Conservation (phyloP, 495 filamentous ascomycete genomes). For the Hypoxylon rickii region DNA sequence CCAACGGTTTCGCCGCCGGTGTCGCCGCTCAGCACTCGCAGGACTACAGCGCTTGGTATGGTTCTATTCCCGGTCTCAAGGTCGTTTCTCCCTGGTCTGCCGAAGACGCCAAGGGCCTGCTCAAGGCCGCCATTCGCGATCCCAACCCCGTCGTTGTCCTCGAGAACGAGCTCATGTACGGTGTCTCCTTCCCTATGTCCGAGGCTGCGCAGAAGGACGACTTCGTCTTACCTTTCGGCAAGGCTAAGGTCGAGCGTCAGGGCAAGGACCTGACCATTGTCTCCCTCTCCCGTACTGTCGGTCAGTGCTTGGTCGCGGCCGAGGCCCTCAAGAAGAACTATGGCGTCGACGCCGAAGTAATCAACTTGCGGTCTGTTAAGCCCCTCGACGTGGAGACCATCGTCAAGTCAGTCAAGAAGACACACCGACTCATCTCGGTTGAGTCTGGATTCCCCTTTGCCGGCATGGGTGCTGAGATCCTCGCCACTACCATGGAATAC, state of each 20-base stretch:
- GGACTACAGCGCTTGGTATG: constrained; percentile 98
- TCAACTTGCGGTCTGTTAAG: constrained; percentile 97
- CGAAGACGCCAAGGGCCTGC: constrained; percentile 95
- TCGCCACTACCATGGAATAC: constrained; percentile 95
- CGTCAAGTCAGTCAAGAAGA: constrained; percentile 97
- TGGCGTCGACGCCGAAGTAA: constrained; percentile 92
- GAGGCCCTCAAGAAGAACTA: constrained; percentile 92
- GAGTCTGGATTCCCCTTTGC: constrained; percentile 96
- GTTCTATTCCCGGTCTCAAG: constrained; percentile 95
- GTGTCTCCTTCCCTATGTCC: constrained; percentile 92
- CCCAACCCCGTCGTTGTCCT: constrained; percentile 94
- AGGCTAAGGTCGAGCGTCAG: constrained; percentile 96
- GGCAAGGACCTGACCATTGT: constrained; percentile 97
- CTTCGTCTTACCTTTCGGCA: constrained; percentile 94
- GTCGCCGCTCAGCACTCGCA: constrained; percentile 98
- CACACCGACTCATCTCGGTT: constrained; percentile 84
- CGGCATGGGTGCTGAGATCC: constrained; percentile 87
- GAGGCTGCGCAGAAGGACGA: constrained; percentile 92
- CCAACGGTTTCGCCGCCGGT: constrained; percentile 96
- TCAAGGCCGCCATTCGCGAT: constrained; percentile 97
- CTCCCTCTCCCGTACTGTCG: constrained; percentile 90
- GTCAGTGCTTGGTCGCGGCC: constrained; percentile 86
- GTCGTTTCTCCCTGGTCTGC: constrained; percentile 94
- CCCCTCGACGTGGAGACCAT: constrained; percentile 94
- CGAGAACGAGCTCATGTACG: constrained; percentile 98